phyloP scores from a whole-genome alignment of 78 protist species.

The Dictyostelium intermedium region DNA sequence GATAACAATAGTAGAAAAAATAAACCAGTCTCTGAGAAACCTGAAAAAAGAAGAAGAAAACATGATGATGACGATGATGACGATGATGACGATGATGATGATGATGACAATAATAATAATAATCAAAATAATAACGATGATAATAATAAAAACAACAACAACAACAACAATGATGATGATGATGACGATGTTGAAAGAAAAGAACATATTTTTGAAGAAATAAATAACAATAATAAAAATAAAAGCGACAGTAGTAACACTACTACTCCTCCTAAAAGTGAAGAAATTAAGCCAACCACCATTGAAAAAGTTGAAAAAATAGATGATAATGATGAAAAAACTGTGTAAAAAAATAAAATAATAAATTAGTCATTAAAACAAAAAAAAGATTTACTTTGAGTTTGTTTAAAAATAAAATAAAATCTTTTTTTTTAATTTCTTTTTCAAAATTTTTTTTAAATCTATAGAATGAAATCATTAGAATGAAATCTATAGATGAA shows the following conservation, averaged over 20 bases:
- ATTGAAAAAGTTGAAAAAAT: neutral
- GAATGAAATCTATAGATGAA: no score
- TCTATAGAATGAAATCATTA: no score
- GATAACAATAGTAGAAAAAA: neutral
- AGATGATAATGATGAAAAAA: neutral
- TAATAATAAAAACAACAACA: neutral
- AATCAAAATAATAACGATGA: neutral
- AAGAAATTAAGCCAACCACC: neutral
- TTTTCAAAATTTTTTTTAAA: no score
- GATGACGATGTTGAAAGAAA: neutral
- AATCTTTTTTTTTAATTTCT: no score
- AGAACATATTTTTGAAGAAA: neutral
- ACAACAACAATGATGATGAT: neutral
- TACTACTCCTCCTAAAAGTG: neutral
- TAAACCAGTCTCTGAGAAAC: neutral
- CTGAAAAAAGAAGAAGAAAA: neutral
- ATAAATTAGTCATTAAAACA: neutral
- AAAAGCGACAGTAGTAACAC: neutral
- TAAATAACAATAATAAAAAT: neutral
- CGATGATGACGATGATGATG: neutral
- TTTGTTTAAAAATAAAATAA: no score
- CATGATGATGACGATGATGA: neutral
- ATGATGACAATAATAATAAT: neutral
- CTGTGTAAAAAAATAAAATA: neutral
- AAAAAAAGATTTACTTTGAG: no score